Conservation (phyloP, 495 filamentous ascomycete genomes). For the Penicillium atrosanguineum region DNA sequence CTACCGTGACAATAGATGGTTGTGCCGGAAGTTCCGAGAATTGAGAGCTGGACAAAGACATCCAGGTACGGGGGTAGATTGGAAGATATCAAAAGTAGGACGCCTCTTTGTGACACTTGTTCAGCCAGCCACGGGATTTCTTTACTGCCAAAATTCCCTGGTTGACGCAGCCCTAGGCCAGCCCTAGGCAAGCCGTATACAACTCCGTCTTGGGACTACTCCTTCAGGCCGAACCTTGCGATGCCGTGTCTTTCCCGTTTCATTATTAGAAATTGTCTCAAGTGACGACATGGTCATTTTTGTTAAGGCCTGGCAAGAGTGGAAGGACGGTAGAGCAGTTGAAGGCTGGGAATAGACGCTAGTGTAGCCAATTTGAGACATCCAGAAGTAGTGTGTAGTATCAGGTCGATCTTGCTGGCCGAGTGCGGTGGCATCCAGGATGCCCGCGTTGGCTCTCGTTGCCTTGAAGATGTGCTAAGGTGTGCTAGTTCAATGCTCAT, state of each 20-base stretch:
- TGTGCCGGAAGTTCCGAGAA: not conserved
- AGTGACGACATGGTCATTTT: not conserved
- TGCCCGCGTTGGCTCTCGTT: not conserved
- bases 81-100: not conserved
- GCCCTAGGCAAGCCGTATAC: not conserved
- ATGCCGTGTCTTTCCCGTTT: not conserved
- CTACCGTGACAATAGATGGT: conserved; percentile 8
- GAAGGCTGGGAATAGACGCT: not conserved
- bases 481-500: too few relatives aligned
- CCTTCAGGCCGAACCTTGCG: not conserved
- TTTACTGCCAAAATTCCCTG: not conserved
- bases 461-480: not conserved
- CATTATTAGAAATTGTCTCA: not conserved
- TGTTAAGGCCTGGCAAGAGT: not conserved
- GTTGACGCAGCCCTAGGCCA: not conserved
- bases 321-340: not conserved
- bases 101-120: not conserved
- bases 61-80: not conserved
- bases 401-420: not conserved
- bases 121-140: not conserved
- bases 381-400: not conserved
- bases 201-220: not conserved
- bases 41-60: not conserved
- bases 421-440: not conserved
- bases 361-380: not conserved